These are phyloP conservation scores for Tripterygium wilfordii DNA, from an alignment of 177 flowering plant species.

Conservation along the genomic window DNA sequence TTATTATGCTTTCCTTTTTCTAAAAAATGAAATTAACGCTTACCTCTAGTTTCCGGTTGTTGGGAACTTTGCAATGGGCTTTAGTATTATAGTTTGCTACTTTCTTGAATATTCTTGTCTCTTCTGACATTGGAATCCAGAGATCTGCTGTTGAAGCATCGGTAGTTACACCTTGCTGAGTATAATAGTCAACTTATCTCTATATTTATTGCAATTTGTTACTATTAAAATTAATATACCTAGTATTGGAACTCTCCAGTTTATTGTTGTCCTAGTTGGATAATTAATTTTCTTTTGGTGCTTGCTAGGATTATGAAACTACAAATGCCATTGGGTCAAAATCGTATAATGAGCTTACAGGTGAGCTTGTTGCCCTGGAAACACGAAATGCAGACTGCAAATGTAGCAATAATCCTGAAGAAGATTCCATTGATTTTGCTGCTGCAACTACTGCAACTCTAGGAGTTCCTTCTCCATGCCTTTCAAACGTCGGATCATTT, in stretches of 20 bases:
- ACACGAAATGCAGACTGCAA: slow-evolving; percentile 32
- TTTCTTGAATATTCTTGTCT: too few species aligned
- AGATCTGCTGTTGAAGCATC: too few species aligned
- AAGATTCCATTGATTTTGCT: slow-evolving; percentile 84
- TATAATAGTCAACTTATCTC: too few species aligned
- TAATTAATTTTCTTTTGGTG: slow-evolving; percentile 6
- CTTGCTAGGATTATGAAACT: slow-evolving; percentile 65
- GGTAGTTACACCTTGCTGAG: too few species aligned
- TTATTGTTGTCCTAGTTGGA: neutral
- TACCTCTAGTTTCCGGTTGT: too few species aligned
- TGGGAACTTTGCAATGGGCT: too few species aligned
- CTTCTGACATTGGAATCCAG: too few species aligned
- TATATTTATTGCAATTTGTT: too few species aligned
- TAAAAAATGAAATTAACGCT: too few species aligned
- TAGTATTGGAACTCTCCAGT: neutral
- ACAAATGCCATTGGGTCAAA: slow-evolving; percentile 81
- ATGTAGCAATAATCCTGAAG: slow-evolving; percentile 28
- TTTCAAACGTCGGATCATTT: slow-evolving; percentile 73
- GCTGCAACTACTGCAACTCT: slow-evolving; percentile 96
- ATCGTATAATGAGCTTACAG: slow-evolving; percentile 81
- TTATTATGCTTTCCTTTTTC: too few species aligned
- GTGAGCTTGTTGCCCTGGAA: slow-evolving; percentile 83
- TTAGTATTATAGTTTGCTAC: too few species aligned
- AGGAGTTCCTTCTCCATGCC: slow-evolving; percentile 91
- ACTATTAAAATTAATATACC: too few species aligned